Evolutionary conservation across 345 rosid species (phyloP).

Genomic region (Eucalyptus caleyi): DNA sequence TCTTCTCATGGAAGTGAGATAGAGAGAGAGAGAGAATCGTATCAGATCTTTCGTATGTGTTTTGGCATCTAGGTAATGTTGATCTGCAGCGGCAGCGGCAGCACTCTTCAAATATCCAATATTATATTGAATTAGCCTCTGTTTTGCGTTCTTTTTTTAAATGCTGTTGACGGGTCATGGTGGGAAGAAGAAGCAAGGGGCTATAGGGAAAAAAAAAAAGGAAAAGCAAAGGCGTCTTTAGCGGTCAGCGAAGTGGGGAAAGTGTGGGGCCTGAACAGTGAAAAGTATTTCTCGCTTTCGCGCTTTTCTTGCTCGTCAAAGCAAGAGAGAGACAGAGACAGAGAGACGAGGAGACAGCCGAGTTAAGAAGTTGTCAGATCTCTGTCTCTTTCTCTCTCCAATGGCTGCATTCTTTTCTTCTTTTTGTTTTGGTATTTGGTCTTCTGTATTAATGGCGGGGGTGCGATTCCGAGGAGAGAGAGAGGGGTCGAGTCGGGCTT

Average conservation of each 20-base stretch:
- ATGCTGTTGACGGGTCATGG: not conserved
- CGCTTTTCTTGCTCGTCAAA: not conserved
- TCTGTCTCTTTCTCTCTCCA: not conserved
- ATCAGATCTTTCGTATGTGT: not conserved
- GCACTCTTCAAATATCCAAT: not conserved
- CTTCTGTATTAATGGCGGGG: not conserved
- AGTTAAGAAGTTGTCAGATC: not conserved
- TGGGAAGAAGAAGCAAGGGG: not conserved
- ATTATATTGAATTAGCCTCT: not conserved
- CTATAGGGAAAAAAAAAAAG: no score
- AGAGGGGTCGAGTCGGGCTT: not conserved
- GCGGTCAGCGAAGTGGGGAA: conserved; percentile 63
- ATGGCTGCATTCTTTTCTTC: not conserved
- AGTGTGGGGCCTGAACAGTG: conserved; percentile 48
- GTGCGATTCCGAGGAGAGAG: not conserved
- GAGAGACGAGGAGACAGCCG: not conserved
- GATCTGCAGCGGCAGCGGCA: not conserved
- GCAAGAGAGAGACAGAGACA: not conserved
- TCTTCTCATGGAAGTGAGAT: not conserved
- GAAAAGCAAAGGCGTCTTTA: conserved; percentile 12
- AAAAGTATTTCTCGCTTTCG: not conserved
- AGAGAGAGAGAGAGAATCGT: not conserved
- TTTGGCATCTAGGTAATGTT: not conserved
- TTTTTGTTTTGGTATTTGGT: not conserved
- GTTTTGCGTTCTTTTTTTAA: not conserved